Percentiles rank a stretch among this genome's conserved stretches.
Evolutionary conservation across 176 grass and related monocot genomes (phyloP).

Genomic region (Aegilops sharonensis): DNA sequence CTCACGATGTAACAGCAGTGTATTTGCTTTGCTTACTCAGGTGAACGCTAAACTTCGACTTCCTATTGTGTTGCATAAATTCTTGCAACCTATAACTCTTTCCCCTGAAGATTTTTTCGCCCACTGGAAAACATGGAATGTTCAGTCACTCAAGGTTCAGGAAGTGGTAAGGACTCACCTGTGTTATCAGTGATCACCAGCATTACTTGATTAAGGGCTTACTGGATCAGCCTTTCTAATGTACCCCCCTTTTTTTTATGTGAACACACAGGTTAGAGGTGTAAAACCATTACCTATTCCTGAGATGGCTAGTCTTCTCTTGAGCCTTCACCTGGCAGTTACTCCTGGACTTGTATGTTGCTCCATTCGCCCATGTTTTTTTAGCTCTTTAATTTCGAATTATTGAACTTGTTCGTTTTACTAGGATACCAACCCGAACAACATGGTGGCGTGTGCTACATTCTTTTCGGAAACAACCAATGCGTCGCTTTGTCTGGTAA

Average conservation of each 20-base stretch:
- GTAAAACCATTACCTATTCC: slow-evolving; percentile 82
- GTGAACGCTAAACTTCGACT: slow-evolving; percentile 78
- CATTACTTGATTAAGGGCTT: slow-evolving; percentile 13
- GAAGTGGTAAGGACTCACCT: slow-evolving; percentile 77
- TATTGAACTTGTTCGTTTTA: slow-evolving; percentile 34
- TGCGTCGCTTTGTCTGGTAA: slow-evolving; percentile 93
- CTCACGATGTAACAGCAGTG: slow-evolving; percentile 2
- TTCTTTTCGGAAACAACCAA: slow-evolving; percentile 89
- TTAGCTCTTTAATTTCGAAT: slow-evolving; percentile 5
- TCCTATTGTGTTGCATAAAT: slow-evolving; percentile 87
- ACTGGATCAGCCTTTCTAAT: slow-evolving; percentile 21
- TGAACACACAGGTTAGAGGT: slow-evolving; percentile 72
- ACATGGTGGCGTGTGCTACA: slow-evolving; percentile 81
- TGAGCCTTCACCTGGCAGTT: slow-evolving; percentile 80
- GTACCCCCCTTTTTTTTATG: neutral
- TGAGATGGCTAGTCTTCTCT: slow-evolving; percentile 84
- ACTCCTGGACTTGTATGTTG: slow-evolving; percentile 86
- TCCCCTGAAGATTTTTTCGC: slow-evolving; percentile 89
- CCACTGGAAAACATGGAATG: slow-evolving; percentile 90
- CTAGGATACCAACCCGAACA: slow-evolving; percentile 93
- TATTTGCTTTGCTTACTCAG: slow-evolving; percentile 49
- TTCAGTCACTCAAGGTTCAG: slow-evolving; percentile 85
- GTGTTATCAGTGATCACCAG: neutral
- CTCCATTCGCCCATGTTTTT: slow-evolving; percentile 11
- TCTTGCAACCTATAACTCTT: slow-evolving; percentile 81